Evolutionary conservation across 202 grass and related monocot genomes (phyloP), one percentile per base, ranked within the genome.

Genomic region (Carex sylvatica): DNA sequence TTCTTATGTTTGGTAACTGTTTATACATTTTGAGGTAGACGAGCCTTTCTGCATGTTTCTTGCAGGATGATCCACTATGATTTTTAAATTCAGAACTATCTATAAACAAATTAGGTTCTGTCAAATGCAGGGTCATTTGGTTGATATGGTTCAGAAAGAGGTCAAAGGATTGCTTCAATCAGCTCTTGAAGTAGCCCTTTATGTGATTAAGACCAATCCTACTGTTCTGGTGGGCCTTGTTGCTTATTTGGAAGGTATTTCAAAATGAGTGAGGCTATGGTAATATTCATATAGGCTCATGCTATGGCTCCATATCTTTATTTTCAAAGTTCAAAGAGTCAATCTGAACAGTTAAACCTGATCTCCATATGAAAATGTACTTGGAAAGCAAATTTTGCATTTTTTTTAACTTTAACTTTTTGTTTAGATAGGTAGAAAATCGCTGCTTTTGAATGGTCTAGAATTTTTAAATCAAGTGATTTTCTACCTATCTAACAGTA

Each of bases 201-300:
- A 91, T 49, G 96, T 96, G 47, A 70, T 99, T 15, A 93, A 89
- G 30, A 91, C 96, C 58, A 99, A 99, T 88, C 93, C 96, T 72
- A 80, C 78, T 61, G 91, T 96, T 81, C 85, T 99, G 59, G 96
- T 96, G 82, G 96, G 96, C 28, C 96, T 99, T 62, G 96, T 93
- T 80, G 93, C 96, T 68, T 96, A 96, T 86, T 89, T 99, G 86
- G 96, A 99, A 96, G 96, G 96, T 93, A 88, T 85, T 35, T 38
- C 69, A 19, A 81, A 66, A 84, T 66, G 28, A 28, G 28, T 28
- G 28, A 28, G 28, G 28, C 28, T 28, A 28, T 28, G 28, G 28
- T 28, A 28, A 28, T 28, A 28, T 28, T 28, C 28, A 28, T 28
- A 28, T 28, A 28, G 28, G 28, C 28, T 28, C 28, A 28, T 28